Evolutionary conservation across 208 protist genomes (phyloP).

Genomic region (Leishmania martiniquensis): DNA sequence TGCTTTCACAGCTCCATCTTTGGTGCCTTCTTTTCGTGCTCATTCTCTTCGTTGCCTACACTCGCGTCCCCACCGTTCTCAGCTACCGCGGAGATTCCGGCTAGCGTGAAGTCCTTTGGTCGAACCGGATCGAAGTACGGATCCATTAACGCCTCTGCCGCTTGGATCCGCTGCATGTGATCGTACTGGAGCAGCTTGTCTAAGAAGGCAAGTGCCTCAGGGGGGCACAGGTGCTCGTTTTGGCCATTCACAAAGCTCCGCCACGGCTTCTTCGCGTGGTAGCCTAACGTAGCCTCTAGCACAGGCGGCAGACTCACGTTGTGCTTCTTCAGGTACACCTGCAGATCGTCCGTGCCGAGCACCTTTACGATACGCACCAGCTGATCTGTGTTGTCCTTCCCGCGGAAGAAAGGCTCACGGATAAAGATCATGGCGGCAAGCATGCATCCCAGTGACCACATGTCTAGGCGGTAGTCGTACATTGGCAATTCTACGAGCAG

Average conservation of each 20-base stretch:
- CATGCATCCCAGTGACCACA: constrained; percentile 99
- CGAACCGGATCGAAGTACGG: constrained; percentile 98
- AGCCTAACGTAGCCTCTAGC: constrained; percentile 88
- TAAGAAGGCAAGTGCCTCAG: constrained; percentile 98
- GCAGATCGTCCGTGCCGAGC: constrained; percentile 97
- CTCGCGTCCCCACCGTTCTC: not conserved
- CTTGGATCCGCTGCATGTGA: constrained; percentile 97
- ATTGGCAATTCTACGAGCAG: constrained; percentile 98
- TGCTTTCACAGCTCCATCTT: not conserved
- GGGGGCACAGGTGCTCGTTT: constrained; percentile 96
- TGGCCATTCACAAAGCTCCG: constrained; percentile 92
- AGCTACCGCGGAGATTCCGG: not conserved
- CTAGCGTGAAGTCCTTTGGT: constrained; percentile 28
- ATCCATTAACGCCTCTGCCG: constrained; percentile 98
- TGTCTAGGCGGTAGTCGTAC: constrained; percentile 99
- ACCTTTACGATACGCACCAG: constrained; percentile 97
- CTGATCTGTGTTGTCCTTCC: constrained; percentile 99
- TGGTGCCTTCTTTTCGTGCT: constrained; percentile 14
- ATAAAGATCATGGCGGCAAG: constrained; percentile 99
- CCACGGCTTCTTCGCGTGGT: constrained; percentile 95
- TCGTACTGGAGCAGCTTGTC: constrained; percentile 98
- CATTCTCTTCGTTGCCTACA: constrained; percentile 28
- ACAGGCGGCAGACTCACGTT: constrained; percentile 92
- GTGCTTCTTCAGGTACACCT: constrained; percentile 98
- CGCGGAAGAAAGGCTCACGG: constrained; percentile 99